Evolutionary conservation across 352 stramenopile genomes (phyloP), one percentile per base, ranked within the genome.

Genomic region (Globisporangium acanthophoron): DNA sequence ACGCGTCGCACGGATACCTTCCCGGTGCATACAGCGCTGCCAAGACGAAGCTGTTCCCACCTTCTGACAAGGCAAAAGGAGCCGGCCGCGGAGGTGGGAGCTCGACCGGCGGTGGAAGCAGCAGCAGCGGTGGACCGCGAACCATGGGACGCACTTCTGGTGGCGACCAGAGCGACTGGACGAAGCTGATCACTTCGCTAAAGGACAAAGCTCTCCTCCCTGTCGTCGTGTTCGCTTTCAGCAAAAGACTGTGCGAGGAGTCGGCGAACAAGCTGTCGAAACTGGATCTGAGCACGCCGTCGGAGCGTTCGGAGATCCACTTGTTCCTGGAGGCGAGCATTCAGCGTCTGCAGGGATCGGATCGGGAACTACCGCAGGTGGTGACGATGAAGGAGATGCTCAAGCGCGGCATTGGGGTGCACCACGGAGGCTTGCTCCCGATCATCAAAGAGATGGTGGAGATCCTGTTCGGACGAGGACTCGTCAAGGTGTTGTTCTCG

Each of bases 371-470:
- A 18, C 98, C 97, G 3, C 97, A 99, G 66, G 96, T 99, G n/a
- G 65, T 97, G 55, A 94, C 90, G 13, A 87, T 99, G 61, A 88
- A 99, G 29, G 97, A 98, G 57, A 88, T 99, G 87, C 85, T 99
- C 5, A 92, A 94, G 69, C 78, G 92, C 41, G 97, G 97, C 39
- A 94, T 99, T 56, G 97, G 96, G 35, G 88, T 99, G 50, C 96
- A 99, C 61, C 97, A 99, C 62, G 93, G 96, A 35, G 96, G 96
- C 0, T 66, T 99, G 40, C 82, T 99, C n/a, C 97, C 97, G 3
- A 98, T 99, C 45, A 85, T 99, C 52, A 99, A 99, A 71, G 97
- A 99, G 68, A 97, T 98, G 74, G 97, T 99, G n/a, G 97, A 99
- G 71, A 99, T 99, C 46, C 78, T 99, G 37, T 99, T 99, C 76